phyloP scores from a whole-genome alignment of 352 stramenopile genomes.

The Phytophthora palmivora region DNA sequence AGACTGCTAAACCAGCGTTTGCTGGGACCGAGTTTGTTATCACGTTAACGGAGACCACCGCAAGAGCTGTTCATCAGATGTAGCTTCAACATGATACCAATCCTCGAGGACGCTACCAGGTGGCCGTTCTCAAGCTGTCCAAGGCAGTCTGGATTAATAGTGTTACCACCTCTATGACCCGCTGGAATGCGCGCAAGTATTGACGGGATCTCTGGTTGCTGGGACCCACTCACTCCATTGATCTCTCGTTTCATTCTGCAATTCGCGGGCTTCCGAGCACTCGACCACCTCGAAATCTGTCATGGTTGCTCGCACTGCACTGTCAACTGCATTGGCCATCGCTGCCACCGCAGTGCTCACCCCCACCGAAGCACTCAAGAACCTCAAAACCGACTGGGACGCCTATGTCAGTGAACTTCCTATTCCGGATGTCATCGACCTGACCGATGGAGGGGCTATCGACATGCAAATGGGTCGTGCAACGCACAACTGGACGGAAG shows the following conservation, averaged over 20 bases:
- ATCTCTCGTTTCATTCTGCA: slow-evolving; percentile 29
- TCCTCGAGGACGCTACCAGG: slow-evolving; percentile 3
- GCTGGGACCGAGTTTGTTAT: slow-evolving; percentile 1
- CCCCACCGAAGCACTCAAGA: slow-evolving; percentile 24
- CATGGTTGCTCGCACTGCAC: slow-evolving; percentile 19
- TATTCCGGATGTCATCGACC: slow-evolving; percentile 56
- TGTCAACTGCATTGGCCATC: slow-evolving; percentile 26
- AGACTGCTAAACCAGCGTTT: neutral
- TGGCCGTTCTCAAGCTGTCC: slow-evolving; percentile 27
- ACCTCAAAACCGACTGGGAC: slow-evolving; percentile 55
- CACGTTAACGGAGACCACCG: neutral
- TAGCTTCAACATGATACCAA: slow-evolving; percentile 15
- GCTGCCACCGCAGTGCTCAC: slow-evolving; percentile 13
- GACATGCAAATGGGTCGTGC: slow-evolving; percentile 53
- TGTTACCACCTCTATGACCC: slow-evolving; percentile 3
- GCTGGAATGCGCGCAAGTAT: slow-evolving; percentile 2
- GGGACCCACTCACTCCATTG: slow-evolving; percentile 10
- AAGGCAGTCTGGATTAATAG: slow-evolving; percentile 15
- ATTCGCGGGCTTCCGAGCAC: slow-evolving; percentile 27
- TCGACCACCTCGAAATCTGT: slow-evolving; percentile 9
- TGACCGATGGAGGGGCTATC: slow-evolving; percentile 40
- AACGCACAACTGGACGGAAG: slow-evolving; percentile 46
- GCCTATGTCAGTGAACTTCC: slow-evolving; percentile 45
- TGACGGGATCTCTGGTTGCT: slow-evolving; percentile 9
- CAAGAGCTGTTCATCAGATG: slow-evolving; percentile 1